Conservation (phyloP, 2,329 filamentous ascomycete genomes). For the Mollisia scopiformis region DNA sequence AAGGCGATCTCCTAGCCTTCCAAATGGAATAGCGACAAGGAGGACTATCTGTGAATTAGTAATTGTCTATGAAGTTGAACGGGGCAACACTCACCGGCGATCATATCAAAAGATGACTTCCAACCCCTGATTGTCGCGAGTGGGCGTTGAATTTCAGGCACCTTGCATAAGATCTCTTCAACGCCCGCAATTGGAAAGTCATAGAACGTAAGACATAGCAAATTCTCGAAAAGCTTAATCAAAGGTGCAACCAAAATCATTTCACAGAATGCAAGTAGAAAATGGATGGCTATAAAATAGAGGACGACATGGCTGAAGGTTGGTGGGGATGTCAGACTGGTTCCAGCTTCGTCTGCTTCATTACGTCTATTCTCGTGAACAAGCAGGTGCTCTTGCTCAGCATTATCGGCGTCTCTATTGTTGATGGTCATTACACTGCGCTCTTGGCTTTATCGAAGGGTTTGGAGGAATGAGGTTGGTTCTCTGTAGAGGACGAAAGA, state of each 20-base stretch:
- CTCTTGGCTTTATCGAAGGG: neutral
- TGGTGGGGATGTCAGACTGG: neutral
- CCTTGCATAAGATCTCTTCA: slow-evolving; percentile 30
- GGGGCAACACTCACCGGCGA: slow-evolving; percentile 26
- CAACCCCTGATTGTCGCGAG: slow-evolving; percentile 36
- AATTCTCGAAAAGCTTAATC: slow-evolving; percentile 35
- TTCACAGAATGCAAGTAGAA: slow-evolving; percentile 35
- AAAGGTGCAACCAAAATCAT: slow-evolving; percentile 35
- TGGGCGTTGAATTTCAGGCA: slow-evolving; percentile 30
- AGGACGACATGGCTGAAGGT: slow-evolving; percentile 20
- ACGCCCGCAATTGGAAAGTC: slow-evolving; percentile 26
- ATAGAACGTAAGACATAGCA: slow-evolving; percentile 32
- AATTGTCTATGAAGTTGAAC: neutral
- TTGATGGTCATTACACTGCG: neutral
- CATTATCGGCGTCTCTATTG: neutral
- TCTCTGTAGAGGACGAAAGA: neutral
- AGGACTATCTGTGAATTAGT: slow-evolving; percentile 24
- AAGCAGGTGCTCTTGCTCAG: neutral
- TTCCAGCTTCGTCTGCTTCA: neutral
- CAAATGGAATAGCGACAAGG: slow-evolving; percentile 35
- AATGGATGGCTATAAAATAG: slow-evolving; percentile 37
- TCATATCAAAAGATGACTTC: slow-evolving; percentile 35
- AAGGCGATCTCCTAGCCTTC: slow-evolving; percentile 33
- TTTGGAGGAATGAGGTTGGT: neutral
- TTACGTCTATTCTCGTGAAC: neutral